Conservation (phyloP, 192 early-diverging fungal genomes). For the Polychytrium aggregatum region DNA sequence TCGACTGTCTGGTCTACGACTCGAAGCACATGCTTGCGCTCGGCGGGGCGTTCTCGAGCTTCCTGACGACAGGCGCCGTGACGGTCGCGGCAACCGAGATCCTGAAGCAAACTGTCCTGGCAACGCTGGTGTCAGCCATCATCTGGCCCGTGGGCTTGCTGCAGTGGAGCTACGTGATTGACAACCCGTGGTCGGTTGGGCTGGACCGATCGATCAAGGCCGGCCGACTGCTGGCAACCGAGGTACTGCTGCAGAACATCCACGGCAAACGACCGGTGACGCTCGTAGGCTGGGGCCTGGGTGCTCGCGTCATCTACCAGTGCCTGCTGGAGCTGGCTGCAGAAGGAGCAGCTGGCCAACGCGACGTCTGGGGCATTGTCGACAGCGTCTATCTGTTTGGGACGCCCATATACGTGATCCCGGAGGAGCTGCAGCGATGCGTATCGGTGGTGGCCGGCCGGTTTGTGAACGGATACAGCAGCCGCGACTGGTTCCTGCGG, state of each 20-base stretch:
- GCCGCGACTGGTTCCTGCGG: slow-evolving; percentile 75
- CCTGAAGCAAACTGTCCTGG: slow-evolving; percentile 58
- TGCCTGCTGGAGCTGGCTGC: slow-evolving; percentile 62
- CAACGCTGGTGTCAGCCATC: slow-evolving; percentile 59
- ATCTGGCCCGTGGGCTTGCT: slow-evolving; percentile 69
- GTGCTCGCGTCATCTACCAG: slow-evolving; percentile 79
- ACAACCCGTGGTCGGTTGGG: slow-evolving; percentile 83
- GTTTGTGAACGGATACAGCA: slow-evolving; percentile 77
- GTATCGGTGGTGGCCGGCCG: slow-evolving; percentile 62
- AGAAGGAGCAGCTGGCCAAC: slow-evolving; percentile 10
- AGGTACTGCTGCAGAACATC: slow-evolving; percentile 63
- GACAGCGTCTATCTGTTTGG: slow-evolving; percentile 81
- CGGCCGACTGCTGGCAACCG: slow-evolving; percentile 40
- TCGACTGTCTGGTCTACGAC: slow-evolving; percentile 14
- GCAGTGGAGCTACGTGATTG: slow-evolving; percentile 71
- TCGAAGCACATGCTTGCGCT: slow-evolving; percentile 12
- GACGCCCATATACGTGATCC: slow-evolving; percentile 54
- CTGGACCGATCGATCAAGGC: slow-evolving; percentile 69
- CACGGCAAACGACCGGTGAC: slow-evolving; percentile 78
- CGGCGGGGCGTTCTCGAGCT: slow-evolving; percentile 2
- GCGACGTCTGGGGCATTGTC: slow-evolving; percentile 64
- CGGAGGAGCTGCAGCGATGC: slow-evolving; percentile 58
- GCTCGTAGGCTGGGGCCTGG: slow-evolving; percentile 78
- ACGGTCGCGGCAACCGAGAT: too few relatives aligned
- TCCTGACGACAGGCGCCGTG: background rate